Percentiles rank a stretch among this genome's conserved stretches.
Conservation (phyloP, 139 green algal species). For the Coelastrella sp. region DNA sequence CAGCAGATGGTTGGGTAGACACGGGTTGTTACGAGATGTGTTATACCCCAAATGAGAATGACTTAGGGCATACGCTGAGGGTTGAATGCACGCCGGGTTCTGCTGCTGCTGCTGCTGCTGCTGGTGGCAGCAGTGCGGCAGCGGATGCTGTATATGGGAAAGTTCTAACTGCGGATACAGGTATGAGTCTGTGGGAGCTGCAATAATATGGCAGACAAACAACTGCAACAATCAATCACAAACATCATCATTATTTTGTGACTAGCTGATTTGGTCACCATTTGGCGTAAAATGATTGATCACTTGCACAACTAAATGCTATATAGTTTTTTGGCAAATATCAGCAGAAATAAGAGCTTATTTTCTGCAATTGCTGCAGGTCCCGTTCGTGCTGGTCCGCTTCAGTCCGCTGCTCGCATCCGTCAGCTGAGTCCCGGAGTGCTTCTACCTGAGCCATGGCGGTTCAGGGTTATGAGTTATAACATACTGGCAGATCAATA, state of each 20-base stretch:
- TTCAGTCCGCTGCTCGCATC: background rate
- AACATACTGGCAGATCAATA: conserved; percentile 97
- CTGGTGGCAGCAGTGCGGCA: background rate
- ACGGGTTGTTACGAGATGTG: conserved; percentile 50
- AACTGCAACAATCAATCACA: too few relatives aligned
- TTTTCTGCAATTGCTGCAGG: background rate
- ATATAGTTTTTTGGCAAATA: too few relatives aligned
- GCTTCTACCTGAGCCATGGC: conserved; percentile 16
- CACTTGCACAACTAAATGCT: too few relatives aligned
- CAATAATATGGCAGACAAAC: too few relatives aligned
- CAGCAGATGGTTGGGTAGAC: conserved; percentile 53
- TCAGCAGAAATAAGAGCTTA: background rate
- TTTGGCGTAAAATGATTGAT: too few relatives aligned
- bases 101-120: conserved; percentile 7
- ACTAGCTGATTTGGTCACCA: too few relatives aligned
- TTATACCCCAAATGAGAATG: conserved; percentile 71
- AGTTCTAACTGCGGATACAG: background rate
- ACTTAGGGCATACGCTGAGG: conserved; percentile 73
- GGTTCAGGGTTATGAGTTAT: conserved; percentile 88
- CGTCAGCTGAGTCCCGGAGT: conserved; percentile 38
- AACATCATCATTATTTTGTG: too few relatives aligned
- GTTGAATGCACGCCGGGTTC: conserved; percentile 73
- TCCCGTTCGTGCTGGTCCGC: conserved; percentile 62
- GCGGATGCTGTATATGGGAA: conserved; percentile 20
- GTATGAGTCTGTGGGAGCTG: background rate